Conservation (phyloP, 1,139 yeast genomes). For the Suhomyces chickasaworum region DNA sequence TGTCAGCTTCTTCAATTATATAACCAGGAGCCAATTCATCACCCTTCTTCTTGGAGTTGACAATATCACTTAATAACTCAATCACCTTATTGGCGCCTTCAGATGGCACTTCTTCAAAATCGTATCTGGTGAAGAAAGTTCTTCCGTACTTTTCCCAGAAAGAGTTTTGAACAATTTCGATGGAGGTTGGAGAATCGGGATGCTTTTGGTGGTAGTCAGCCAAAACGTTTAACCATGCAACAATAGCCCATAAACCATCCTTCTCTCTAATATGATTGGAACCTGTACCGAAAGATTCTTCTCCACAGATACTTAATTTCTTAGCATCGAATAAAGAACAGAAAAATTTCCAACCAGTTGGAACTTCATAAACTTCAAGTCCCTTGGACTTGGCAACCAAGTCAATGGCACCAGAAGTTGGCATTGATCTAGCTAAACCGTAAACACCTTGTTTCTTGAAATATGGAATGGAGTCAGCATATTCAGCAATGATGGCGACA, state of each 20-base stretch:
- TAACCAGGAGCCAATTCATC: slow-evolving; percentile 48
- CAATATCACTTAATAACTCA: slow-evolving; percentile 49
- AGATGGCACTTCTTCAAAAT: slow-evolving; percentile 78
- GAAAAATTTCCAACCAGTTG: slow-evolving; percentile 99
- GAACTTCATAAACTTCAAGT: slow-evolving; percentile 85
- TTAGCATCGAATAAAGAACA: slow-evolving; percentile 92
- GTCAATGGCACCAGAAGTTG: slow-evolving; percentile 93
- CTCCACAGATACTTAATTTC: slow-evolving; percentile 95
- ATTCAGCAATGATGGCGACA: slow-evolving; percentile 95
- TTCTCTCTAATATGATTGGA: slow-evolving; percentile 96
- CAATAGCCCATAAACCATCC: slow-evolving; percentile 97
- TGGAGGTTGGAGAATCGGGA: slow-evolving; percentile 62
- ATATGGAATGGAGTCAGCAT: slow-evolving; percentile 86
- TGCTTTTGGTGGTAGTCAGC: slow-evolving; percentile 71
- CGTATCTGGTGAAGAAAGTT: slow-evolving; percentile 96
- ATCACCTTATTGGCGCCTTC: slow-evolving; percentile 78
- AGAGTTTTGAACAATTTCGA: slow-evolving; percentile 74
- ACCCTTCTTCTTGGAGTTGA: slow-evolving; percentile 43
- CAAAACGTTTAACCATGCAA: slow-evolving; percentile 94
- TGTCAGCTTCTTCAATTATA: slow-evolving; percentile 72
- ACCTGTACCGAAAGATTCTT: slow-evolving; percentile 97
- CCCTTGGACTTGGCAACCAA: slow-evolving; percentile 82
- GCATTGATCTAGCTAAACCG: slow-evolving; percentile 98
- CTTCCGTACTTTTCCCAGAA: slow-evolving; percentile 96
- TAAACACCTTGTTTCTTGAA: slow-evolving; percentile 82